Conservation (phyloP, 2,329 filamentous ascomycete genomes). For the Pestalotiopsis fici region DNA sequence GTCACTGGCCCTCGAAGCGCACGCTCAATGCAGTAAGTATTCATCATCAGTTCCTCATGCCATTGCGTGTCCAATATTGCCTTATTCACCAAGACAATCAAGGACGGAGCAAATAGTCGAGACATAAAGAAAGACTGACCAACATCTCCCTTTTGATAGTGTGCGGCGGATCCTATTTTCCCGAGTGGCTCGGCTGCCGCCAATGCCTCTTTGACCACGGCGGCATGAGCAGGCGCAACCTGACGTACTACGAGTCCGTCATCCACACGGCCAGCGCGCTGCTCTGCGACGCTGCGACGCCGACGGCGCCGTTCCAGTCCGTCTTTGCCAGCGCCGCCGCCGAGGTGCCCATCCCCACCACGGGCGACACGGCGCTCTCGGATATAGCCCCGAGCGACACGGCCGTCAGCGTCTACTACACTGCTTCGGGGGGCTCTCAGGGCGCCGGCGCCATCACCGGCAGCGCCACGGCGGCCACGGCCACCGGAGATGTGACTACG, state of each 20-base stretch:
- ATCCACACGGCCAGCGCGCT: slow-evolving; percentile 32
- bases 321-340: slow-evolving; percentile 33
- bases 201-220: slow-evolving; percentile 42
- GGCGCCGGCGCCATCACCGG: slow-evolving; percentile 44
- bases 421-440: slow-evolving; percentile 31
- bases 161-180: slow-evolving; percentile 44
- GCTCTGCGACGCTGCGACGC: slow-evolving; percentile 36
- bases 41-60: too few relatives aligned
- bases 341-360: slow-evolving; percentile 27
- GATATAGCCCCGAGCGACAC: slow-evolving; percentile 37
- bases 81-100: not conserved
- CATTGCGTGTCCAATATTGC: too few relatives aligned
- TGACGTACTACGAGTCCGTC: slow-evolving; percentile 33
- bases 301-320: slow-evolving; percentile 33
- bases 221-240: slow-evolving; percentile 34
- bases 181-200: slow-evolving; percentile 42
- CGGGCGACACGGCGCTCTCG: slow-evolving; percentile 28
- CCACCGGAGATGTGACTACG: slow-evolving; percentile 18
- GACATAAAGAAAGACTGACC: not conserved
- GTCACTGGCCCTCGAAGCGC: slow-evolving; percentile 24
- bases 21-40: slow-evolving; percentile 34
- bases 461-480: slow-evolving; percentile 35
- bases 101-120: not conserved
- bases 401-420: slow-evolving; percentile 44
- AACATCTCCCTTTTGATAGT: not conserved